Conservation (phyloP, 371 early-diverging fungal species). For the Umbelopsis sp. region DNA sequence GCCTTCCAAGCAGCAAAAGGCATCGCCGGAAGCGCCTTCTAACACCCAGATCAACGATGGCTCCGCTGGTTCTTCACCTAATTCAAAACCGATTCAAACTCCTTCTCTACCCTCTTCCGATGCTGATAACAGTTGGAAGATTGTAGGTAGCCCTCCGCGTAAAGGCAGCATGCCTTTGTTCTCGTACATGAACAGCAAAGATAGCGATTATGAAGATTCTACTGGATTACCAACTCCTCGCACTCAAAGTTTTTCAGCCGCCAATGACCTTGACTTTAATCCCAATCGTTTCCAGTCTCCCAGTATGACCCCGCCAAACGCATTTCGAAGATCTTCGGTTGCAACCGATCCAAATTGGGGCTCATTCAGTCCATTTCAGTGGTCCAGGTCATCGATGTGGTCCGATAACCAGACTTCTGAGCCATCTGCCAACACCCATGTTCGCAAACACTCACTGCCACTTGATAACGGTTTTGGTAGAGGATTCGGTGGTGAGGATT, state of each 20-base stretch:
- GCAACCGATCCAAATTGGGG: slow-evolving; percentile 17
- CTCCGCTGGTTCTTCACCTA: slow-evolving; percentile 7
- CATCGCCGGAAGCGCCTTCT: neutral
- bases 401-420: slow-evolving; percentile 5
- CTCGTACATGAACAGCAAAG: neutral
- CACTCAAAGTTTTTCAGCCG: slow-evolving; percentile 8
- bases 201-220: neutral
- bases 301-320: neutral
- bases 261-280: slow-evolving; percentile 1
- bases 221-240: neutral
- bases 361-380: slow-evolving; percentile 20
- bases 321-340: slow-evolving; percentile 1
- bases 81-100: slow-evolving; percentile 16
- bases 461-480: slow-evolving; percentile 7
- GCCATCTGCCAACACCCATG: neutral
- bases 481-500: slow-evolving; percentile 24
- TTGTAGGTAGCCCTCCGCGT: slow-evolving; percentile 32
- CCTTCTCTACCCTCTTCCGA: slow-evolving; percentile 15
- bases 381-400: slow-evolving; percentile 20
- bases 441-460: neutral
- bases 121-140: slow-evolving; percentile 27
- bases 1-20: neutral
- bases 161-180: slow-evolving; percentile 11
- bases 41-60: slow-evolving; percentile 14
- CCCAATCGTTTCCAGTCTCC: slow-evolving; percentile 2